Conservation (phyloP, 2,329 filamentous ascomycete species). For the Exserohilum turcica region DNA sequence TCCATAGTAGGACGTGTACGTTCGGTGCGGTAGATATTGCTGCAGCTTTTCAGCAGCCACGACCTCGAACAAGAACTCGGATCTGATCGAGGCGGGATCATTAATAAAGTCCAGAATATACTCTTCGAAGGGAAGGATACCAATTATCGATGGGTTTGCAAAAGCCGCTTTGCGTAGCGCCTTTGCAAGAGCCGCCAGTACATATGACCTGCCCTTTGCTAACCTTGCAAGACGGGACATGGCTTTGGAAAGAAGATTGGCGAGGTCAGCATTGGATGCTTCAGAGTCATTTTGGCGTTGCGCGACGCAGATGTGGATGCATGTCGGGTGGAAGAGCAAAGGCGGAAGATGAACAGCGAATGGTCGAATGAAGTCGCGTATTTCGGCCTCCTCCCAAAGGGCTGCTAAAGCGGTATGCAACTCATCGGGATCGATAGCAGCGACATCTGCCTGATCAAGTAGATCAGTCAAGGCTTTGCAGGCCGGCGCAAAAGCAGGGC, state of each 20-base stretch:
- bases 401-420: slow-evolving; percentile 37
- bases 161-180: slow-evolving; percentile 42
- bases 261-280: slow-evolving; percentile 9
- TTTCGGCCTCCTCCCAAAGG: slow-evolving; percentile 56
- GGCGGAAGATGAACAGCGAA: slow-evolving; percentile 46
- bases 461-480: slow-evolving; percentile 31
- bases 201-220: slow-evolving; percentile 43
- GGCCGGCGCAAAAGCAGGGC: slow-evolving; percentile 31
- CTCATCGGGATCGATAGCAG: slow-evolving; percentile 14
- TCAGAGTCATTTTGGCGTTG: neutral
- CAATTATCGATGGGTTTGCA: slow-evolving; percentile 32
- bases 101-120: slow-evolving; percentile 49
- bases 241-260: slow-evolving; percentile 29
- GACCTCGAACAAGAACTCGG: slow-evolving; percentile 55
- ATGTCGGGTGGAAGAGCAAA: slow-evolving; percentile 45
- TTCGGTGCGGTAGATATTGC: slow-evolving; percentile 36
- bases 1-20: slow-evolving; percentile 53
- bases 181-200: slow-evolving; percentile 36
- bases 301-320: slow-evolving; percentile 27
- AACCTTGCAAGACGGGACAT: slow-evolving; percentile 35
- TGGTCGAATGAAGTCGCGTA: slow-evolving; percentile 53
- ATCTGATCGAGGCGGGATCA: slow-evolving; percentile 48
- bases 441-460: slow-evolving; percentile 21
- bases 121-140: slow-evolving; percentile 46
- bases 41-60: slow-evolving; percentile 44